Conservation (phyloP, 768 basidiomycete genomes). For the Tylopilus subfusipes region DNA sequence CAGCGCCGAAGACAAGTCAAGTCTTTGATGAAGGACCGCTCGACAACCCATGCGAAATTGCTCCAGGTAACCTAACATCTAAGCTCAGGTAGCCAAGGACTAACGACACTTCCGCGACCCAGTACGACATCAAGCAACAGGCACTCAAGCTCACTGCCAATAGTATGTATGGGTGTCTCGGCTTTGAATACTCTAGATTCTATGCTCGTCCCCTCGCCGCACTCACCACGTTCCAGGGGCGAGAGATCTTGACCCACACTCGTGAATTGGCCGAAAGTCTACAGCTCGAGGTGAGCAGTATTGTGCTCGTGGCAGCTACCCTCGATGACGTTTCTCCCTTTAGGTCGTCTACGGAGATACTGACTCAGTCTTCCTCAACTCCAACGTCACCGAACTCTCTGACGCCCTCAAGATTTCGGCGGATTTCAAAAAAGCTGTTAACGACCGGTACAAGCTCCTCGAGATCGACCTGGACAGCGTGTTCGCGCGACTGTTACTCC, state of each 20-base stretch:
- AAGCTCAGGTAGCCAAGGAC: neutral
- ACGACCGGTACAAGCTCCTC: conserved; percentile 90
- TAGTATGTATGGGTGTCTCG: conserved; percentile 99
- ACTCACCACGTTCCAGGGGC: conserved; percentile 94
- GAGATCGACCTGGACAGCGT: conserved; percentile 96
- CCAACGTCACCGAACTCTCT: conserved; percentile 82
- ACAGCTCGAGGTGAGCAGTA: conserved; percentile 76
- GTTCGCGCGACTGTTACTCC: conserved; percentile 85
- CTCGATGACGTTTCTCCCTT: neutral
- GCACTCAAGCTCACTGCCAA: conserved; percentile 98
- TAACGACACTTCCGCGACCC: conserved; percentile 1
- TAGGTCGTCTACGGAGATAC: conserved; percentile 99
- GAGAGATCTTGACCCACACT: conserved; percentile 94
- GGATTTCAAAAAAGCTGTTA: conserved; percentile 93
- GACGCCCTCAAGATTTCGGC: conserved; percentile 90
- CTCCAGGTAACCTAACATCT: conserved; percentile 60
- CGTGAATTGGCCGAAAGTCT: conserved; percentile 89
- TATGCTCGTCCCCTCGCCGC: conserved; percentile 97
- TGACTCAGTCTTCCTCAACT: conserved; percentile 98
- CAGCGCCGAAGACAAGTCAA: conserved; percentile 88
- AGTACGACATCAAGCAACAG: conserved; percentile 98
- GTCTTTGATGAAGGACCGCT: conserved; percentile 87
- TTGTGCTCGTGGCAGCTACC: neutral
- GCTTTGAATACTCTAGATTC: conserved; percentile 95
- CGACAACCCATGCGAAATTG: conserved; percentile 65